Conservation (phyloP, 2,329 filamentous ascomycete genomes). For the Monosporascus sp. region DNA sequence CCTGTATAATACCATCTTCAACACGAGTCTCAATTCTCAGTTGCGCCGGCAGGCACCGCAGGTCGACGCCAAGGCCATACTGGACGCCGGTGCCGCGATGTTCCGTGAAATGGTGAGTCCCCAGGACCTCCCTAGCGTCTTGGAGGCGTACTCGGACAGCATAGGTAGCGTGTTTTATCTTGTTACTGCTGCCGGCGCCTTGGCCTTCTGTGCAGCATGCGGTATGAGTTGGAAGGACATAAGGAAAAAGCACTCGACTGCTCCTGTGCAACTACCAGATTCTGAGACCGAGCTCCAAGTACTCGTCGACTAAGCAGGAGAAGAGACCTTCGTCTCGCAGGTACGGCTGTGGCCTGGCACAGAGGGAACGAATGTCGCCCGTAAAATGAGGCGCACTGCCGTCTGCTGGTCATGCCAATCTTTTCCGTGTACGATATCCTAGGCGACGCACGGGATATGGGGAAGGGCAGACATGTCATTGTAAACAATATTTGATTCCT, state of each 20-base stretch:
- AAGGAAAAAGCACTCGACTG: conserved; percentile 25
- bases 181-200: conserved; percentile 14
- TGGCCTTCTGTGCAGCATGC: conserved; percentile 30
- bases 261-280: not conserved
- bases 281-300: not conserved
- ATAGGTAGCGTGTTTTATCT: conserved; percentile 35
- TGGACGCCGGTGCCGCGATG: conserved; percentile 36
- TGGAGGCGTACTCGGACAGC: conserved; percentile 34
- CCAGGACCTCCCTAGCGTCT: conserved; percentile 27
- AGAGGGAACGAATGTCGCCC: no score
- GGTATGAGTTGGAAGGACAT: conserved; percentile 43
- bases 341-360: no score
- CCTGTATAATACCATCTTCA: conserved; percentile 21
- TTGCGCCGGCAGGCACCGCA: conserved; percentile 24
- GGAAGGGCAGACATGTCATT: no score
- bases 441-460: no score
- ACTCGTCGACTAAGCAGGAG: no score
- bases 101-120: conserved; percentile 27
- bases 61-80: conserved; percentile 25
- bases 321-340: no score
- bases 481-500: no score
- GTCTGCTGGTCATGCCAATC: no score
- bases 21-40: conserved; percentile 25
- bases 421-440: no score
- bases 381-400: no score